Evolutionary conservation across 352 stramenopile species (phyloP).

Genomic region (Phytophthora pisi): DNA sequence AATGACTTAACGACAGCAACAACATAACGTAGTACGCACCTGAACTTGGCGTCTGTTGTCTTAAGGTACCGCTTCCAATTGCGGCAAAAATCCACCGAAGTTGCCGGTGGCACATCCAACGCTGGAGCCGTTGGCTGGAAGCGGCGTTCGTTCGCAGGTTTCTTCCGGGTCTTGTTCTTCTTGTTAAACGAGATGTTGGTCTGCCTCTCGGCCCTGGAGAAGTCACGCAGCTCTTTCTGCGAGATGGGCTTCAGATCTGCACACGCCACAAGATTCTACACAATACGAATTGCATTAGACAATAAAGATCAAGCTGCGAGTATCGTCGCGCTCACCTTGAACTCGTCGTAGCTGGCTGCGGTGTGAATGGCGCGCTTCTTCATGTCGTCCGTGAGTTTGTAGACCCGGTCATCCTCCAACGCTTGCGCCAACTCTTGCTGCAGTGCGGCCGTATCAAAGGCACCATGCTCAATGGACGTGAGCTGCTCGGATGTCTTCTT

Average conservation of each 20-base stretch:
- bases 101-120: slow-evolving; percentile 43
- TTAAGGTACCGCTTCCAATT: slow-evolving; percentile 75
- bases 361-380: slow-evolving; percentile 91
- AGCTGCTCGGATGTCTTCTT: slow-evolving; percentile 41
- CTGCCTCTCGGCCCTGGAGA: slow-evolving; percentile 50
- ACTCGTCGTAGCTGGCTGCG: slow-evolving; percentile 84
- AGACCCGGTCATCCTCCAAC: slow-evolving; percentile 82
- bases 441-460: slow-evolving; percentile 76
- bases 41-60: slow-evolving; percentile 57
- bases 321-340: slow-evolving; percentile 53
- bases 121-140: slow-evolving; percentile 30
- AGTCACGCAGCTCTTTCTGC: slow-evolving; percentile 69
- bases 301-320: too few relatives aligned
- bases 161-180: slow-evolving; percentile 37
- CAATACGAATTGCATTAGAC: slow-evolving; percentile 1
- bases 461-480: slow-evolving; percentile 79
- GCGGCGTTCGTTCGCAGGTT: slow-evolving; percentile 27
- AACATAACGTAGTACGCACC: slow-evolving; percentile 16
- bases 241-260: slow-evolving; percentile 84
- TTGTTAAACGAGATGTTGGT: slow-evolving; percentile 78
- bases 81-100: slow-evolving; percentile 66
- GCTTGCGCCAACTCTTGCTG: slow-evolving; percentile 74
- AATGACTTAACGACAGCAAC: not conserved
- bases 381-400: slow-evolving; percentile 86
- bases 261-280: slow-evolving; percentile 84